phyloP scores from a whole-genome alignment of 495 filamentous ascomycete genomes.

The Annulohypoxylon nitens region DNA sequence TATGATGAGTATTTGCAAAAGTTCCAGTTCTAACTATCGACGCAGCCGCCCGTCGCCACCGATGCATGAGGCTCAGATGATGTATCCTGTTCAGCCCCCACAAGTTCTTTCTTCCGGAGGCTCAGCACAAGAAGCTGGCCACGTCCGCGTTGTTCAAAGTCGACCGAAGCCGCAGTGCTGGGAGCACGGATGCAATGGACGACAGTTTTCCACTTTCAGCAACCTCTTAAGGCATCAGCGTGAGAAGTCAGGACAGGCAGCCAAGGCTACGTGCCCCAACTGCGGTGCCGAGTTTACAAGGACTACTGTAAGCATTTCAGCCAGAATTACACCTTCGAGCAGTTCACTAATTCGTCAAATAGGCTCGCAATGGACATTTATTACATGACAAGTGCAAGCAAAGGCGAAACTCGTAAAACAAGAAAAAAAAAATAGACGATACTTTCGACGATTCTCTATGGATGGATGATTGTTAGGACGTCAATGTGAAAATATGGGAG shows the following conservation, averaged over 20 bases:
- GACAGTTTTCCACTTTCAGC: conserved; percentile 95
- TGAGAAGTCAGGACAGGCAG: conserved; percentile 90
- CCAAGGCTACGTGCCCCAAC: conserved; percentile 86
- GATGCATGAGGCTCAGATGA: conserved; percentile 57
- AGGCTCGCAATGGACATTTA: conserved; percentile 87
- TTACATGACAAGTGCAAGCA: conserved; percentile 91
- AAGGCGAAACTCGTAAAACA: conserved; percentile 58
- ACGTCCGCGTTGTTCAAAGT: conserved; percentile 77
- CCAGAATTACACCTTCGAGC: not conserved
- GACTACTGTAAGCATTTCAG: conserved; percentile 67
- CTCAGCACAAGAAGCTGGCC: conserved; percentile 56
- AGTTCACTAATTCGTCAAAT: conserved; percentile 11
- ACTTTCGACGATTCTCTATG: conserved; percentile 34
- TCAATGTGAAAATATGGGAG: conserved; percentile 26
- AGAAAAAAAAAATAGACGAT: conserved; percentile 18
- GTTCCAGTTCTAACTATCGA: conserved; percentile 36
- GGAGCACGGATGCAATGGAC: conserved; percentile 95
- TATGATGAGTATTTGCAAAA: not conserved
- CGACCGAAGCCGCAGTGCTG: conserved; percentile 93
- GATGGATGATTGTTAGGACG: conserved; percentile 37
- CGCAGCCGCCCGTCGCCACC: conserved; percentile 54
- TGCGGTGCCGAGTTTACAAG: conserved; percentile 93
- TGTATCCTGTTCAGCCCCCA: conserved; percentile 58
- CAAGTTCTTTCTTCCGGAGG: conserved; percentile 48
- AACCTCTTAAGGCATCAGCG: conserved; percentile 92